A percentile compares a stretch with the other conserved stretches of the same genome.
Evolutionary conservation across 768 basidiomycete genomes (phyloP).

Genomic region (Tricholoma hemisulphureum): DNA sequence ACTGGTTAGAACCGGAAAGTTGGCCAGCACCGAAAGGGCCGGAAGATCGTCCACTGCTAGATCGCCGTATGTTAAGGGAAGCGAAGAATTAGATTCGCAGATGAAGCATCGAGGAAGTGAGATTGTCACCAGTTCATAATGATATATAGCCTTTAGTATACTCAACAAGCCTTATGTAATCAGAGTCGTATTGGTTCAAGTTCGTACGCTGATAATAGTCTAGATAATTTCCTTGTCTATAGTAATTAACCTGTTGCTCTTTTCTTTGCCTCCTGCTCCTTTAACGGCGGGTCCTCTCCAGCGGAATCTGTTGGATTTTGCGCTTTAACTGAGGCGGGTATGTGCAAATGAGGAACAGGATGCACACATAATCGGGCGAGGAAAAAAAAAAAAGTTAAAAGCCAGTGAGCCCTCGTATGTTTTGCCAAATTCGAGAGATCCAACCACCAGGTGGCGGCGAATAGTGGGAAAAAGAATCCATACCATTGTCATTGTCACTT

Average conservation of each 20-base stretch:
- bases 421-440: conserved; percentile 69
- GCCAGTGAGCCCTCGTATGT: conserved; percentile 67
- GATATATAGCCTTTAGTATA: neutral
- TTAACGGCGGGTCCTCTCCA: conserved; percentile 29
- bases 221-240: conserved; percentile 15
- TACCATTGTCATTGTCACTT: conserved; percentile 67
- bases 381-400: conserved; percentile 51
- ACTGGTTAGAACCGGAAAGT: conserved; percentile 19
- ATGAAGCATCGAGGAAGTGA: conserved; percentile 7
- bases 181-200: conserved; percentile 5
- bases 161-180: conserved; percentile 5
- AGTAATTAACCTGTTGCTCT: conserved; percentile 46
- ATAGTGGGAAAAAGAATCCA: conserved; percentile 62
- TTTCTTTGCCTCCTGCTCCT: conserved; percentile 46
- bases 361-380: conserved; percentile 25
- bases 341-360: conserved; percentile 20
- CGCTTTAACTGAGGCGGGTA: conserved; percentile 25
- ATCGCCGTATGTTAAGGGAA: conserved; percentile 20
- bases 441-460: conserved; percentile 60
- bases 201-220: conserved; percentile 4
- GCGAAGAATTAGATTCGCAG: conserved; percentile 12
- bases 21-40: conserved; percentile 16
- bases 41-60: conserved; percentile 19
- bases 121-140: conserved; percentile 11
- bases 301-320: conserved; percentile 20